Base-by-base conservation (phyloP, 2,329 filamentous ascomycete species). In the Epichloe baconii region DNA sequence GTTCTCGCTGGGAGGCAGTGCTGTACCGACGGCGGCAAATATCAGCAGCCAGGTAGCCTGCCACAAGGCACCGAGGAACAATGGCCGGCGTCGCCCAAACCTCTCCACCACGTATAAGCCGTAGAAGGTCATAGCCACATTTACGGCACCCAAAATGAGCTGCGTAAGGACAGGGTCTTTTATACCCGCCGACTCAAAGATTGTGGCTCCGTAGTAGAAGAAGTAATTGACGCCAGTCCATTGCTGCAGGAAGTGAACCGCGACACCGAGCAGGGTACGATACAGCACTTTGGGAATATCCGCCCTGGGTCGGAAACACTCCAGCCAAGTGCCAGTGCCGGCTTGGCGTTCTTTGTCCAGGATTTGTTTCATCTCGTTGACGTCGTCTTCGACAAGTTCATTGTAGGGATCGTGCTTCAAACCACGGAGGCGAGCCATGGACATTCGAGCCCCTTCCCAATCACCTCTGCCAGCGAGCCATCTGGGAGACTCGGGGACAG, bases 41-140 rank as follows among this genome's bases (percentile, higher is more conserved):
- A 88, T 68, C 37, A 82, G 68, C 48, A 86, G 74, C 72, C 80
- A 85, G 3, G 70, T 64, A 40, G 79, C 76, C 69, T 85, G 83
- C 82, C 83, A 87, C 14, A 83, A 58, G 3, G 78, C 82, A 42
- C 83, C 85, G 14, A 78, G 61, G 55, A 86, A 77, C 1, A 88
- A 71, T 3, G 82, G 83, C 63, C 77, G 76, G 44, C 85, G 79
- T n/a, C 85, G 79, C 36, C 83, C 83, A 52, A 75, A 82, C 55
- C 75, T 76, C 60, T 86, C 82, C 1, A 87, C 82, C 21, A 86
- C 72, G 56, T 79, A 87, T 5, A 88, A 71, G 34, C 82, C 83
- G 37, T 75, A 73, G 55, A 86, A 79, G 15, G 83, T 86, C 62
- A 77, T 78, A 54, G 70, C 73, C 11, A 87, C 82, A 58, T 88